Evolutionary conservation across 1,139 yeast species (phyloP).

Genomic region (Suhomyces atakaporum): DNA sequence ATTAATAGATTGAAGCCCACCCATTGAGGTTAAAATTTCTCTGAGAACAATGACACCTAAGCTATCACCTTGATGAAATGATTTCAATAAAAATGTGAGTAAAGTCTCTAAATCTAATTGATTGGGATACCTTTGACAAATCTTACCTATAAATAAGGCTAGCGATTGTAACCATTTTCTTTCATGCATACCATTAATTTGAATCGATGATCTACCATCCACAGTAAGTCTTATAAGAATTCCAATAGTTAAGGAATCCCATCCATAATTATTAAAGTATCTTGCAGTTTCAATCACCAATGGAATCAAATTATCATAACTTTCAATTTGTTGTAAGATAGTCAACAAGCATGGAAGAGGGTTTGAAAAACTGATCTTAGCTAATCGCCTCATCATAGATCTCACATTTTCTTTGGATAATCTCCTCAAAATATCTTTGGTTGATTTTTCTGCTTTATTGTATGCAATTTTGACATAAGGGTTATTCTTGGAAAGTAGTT

Average conservation of each 20-base stretch:
- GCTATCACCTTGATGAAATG: slow-evolving; percentile 61
- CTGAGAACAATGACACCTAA: slow-evolving; percentile 69
- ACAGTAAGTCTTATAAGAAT: slow-evolving; percentile 69
- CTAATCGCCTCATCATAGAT: slow-evolving; percentile 74
- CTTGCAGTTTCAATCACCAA: slow-evolving; percentile 80
- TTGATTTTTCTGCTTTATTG: slow-evolving; percentile 74
- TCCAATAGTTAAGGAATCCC: slow-evolving; percentile 83
- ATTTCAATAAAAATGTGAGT: slow-evolving; percentile 61
- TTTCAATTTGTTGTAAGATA: slow-evolving; percentile 74
- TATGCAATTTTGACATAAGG: slow-evolving; percentile 63
- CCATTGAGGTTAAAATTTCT: slow-evolving; percentile 73
- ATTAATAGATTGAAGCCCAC: slow-evolving; percentile 73
- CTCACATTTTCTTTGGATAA: slow-evolving; percentile 83
- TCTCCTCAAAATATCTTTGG: slow-evolving; percentile 79
- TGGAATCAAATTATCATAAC: slow-evolving; percentile 83
- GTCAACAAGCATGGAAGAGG: slow-evolving; percentile 78
- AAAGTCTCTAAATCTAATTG: slow-evolving; percentile 57
- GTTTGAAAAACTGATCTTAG: slow-evolving; percentile 75
- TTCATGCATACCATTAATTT: slow-evolving; percentile 79
- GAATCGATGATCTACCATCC: slow-evolving; percentile 65
- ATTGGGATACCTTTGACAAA: slow-evolving; percentile 54
- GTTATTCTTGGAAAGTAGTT: slow-evolving; percentile 57
- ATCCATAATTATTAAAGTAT: slow-evolving; percentile 75
- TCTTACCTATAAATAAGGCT: slow-evolving; percentile 64
- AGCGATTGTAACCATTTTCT: slow-evolving; percentile 83